These are phyloP conservation scores for Arthrobotrys iridis DNA, from an alignment of 2,329 filamentous ascomycete species.

Conservation along the genomic window DNA sequence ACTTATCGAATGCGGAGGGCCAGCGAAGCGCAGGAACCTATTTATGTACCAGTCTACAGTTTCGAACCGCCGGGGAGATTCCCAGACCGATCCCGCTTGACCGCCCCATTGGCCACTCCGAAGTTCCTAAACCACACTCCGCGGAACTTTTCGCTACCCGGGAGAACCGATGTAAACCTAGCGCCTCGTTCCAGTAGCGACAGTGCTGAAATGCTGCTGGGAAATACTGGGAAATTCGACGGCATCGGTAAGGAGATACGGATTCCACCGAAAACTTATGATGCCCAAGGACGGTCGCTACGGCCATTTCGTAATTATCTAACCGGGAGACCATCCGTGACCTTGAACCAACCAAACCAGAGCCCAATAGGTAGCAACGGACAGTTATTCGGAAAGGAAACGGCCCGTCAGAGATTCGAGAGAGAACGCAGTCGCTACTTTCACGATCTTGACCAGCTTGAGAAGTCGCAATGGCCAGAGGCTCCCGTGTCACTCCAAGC, in stretches of 20 bases:
- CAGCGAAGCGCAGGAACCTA: constrained; percentile 29
- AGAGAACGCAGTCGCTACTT: constrained; percentile 38
- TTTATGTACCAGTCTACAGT: constrained; percentile 40
- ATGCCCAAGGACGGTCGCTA: background rate
- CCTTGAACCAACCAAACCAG: background rate
- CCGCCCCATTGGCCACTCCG: constrained; percentile 28
- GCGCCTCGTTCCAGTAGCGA: constrained; percentile 38
- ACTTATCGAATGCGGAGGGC: constrained; percentile 43
- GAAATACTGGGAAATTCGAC: background rate
- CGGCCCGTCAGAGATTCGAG: constrained; percentile 31
- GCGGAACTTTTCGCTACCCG: constrained; percentile 36
- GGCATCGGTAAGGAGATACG: background rate
- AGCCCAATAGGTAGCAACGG: background rate
- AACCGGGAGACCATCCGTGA: background rate
- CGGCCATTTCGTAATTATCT: background rate
- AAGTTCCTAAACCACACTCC: constrained; percentile 41
- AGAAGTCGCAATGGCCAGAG: constrained; percentile 4
- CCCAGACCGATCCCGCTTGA: constrained; percentile 37
- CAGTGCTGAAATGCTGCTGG: constrained; percentile 40
- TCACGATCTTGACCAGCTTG: constrained; percentile 30
- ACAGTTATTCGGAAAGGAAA: background rate
- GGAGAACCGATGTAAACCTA: background rate
- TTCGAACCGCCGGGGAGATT: constrained; percentile 49
- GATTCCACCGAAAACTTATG: constrained; percentile 13
- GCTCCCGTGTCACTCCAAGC: background rate